These are phyloP conservation scores for Malassezia vespertilionis DNA, from an alignment of 1,284 basidiomycete species.

Conservation along the genomic window DNA sequence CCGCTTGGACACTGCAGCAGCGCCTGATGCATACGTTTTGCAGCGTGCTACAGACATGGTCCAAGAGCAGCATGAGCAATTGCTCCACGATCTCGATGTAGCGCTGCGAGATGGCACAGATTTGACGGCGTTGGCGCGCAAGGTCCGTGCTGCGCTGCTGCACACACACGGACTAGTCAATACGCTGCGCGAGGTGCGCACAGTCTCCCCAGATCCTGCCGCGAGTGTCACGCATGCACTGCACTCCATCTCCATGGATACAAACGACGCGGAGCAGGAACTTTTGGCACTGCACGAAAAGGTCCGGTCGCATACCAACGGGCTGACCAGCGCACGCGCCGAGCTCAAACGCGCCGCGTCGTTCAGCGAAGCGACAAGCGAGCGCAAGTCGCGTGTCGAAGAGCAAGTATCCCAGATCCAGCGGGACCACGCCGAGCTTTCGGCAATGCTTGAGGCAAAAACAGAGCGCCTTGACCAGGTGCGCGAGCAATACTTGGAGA, in stretches of 20 bases:
- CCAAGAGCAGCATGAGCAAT: constrained; percentile 8
- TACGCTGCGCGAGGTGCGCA: constrained; percentile 1
- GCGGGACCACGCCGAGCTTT: neutral
- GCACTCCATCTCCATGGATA: constrained; percentile 1
- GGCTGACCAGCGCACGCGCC: constrained; percentile 5
- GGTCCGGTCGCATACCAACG: constrained; percentile 8
- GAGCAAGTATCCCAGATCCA: constrained; percentile 4
- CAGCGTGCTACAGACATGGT: constrained; percentile 1
- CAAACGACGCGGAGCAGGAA: neutral
- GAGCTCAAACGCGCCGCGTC: constrained; percentile 7
- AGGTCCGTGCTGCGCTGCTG: constrained; percentile 3
- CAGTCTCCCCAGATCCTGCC: neutral
- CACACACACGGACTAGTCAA: constrained; percentile 15
- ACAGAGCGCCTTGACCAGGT: neutral
- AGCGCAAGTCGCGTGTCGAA: constrained; percentile 10
- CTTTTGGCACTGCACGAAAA: constrained; percentile 6
- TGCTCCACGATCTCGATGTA: neutral
- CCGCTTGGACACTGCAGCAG: neutral
- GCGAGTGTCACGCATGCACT: neutral
- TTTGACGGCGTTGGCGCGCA: neutral
- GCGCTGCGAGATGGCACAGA: neutral
- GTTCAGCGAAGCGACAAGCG: neutral
- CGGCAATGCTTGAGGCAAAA: neutral
- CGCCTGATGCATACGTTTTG: neutral
- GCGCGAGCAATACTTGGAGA: neutral